phyloP scores from a whole-genome alignment of 2,329 filamentous ascomycete genomes.

The Neospermospora avenae region DNA sequence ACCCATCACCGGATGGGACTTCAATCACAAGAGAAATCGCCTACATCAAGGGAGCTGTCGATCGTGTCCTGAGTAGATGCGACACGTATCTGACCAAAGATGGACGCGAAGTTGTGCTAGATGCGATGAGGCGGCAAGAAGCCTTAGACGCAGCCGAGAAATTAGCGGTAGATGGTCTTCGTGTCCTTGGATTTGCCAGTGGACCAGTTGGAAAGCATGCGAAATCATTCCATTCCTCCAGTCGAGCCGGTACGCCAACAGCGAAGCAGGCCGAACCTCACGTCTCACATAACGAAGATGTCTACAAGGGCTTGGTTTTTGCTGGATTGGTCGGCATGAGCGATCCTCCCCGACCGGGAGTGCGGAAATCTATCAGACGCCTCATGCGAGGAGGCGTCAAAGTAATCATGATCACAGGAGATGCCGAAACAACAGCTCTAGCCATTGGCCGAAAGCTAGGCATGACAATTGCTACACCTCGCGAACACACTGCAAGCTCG shows the following conservation, averaged over 20 bases:
- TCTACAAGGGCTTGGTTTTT: constrained; percentile 82
- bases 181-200: constrained; percentile 91
- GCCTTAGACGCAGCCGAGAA: constrained; percentile 75
- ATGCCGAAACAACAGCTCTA: constrained; percentile 89
- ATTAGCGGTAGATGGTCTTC: constrained; percentile 85
- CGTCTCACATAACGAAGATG: constrained; percentile 58
- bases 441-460: constrained; percentile 94
- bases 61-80: constrained; percentile 80
- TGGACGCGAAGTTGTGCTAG: constrained; percentile 81
- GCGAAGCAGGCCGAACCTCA: constrained; percentile 29
- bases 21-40: constrained; percentile 63
- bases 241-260: constrained; percentile 51
- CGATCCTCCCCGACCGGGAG: constrained; percentile 87
- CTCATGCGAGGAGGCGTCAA: constrained; percentile 93
- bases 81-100: constrained; percentile 87
- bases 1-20: constrained; percentile 31
- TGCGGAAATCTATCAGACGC: constrained; percentile 82
- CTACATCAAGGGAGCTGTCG: constrained; percentile 93
- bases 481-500: constrained; percentile 51
- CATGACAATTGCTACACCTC: constrained; percentile 69
- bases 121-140: constrained; percentile 69
- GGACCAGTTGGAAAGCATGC: constrained; percentile 59
- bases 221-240: constrained; percentile 37
- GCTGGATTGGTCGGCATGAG: constrained; percentile 95
- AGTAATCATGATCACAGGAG: constrained; percentile 98